Base-by-base conservation (phyloP, 2,329 filamentous ascomycete species). In the Nectriaceae sp. region DNA sequence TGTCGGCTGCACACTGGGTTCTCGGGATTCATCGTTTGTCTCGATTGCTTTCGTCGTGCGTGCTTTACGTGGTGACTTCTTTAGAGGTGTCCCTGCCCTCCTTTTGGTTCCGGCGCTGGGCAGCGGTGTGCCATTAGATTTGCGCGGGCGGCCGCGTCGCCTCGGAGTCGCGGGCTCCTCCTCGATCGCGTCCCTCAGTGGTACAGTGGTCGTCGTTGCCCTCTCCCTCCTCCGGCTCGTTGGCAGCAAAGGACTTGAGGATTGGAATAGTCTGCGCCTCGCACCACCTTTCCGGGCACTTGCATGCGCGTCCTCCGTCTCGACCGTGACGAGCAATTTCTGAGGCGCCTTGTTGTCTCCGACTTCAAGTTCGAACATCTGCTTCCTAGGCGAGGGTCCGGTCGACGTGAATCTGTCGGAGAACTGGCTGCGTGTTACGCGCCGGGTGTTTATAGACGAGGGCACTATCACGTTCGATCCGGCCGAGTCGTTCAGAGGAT, bases 291-390 rank as follows among this genome's bases (percentile, higher is more conserved):
- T 41, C 49, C 68, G 54, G 59, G 67, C 53, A 35, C 70, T 68
- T 44, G 66, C 57, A 40, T 68, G 66, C 47, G 67, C 60, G 43
- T 67, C 58, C 1, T 76, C 75, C 3, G 78, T 75, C 62, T 83
- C 79, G 44, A 82, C 78, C 10, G 80, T 83, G 44, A 82, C 78
- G 38, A 73, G 69, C 37, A 83, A 69, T 48, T 71, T 74, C 62
- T 82, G 77, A 3, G 79, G 78, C 40, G 77, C 73, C 39, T 62
- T 63, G 31, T 71, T 70, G 55, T 77, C 69, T 40, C 79, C 79
- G 21, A 80, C 77, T 53, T 82, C 77, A 26, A 83, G 73, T 63
- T 81, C 75, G 53, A 82, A 82, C 38, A 71, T 80, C 59, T 76
- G 79, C 66, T 80, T 83, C 41, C 78, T 70, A 33, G 80, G 79